Evolutionary conservation across 352 stramenopile genomes (phyloP).

Genomic region (Peronospora destructor): DNA sequence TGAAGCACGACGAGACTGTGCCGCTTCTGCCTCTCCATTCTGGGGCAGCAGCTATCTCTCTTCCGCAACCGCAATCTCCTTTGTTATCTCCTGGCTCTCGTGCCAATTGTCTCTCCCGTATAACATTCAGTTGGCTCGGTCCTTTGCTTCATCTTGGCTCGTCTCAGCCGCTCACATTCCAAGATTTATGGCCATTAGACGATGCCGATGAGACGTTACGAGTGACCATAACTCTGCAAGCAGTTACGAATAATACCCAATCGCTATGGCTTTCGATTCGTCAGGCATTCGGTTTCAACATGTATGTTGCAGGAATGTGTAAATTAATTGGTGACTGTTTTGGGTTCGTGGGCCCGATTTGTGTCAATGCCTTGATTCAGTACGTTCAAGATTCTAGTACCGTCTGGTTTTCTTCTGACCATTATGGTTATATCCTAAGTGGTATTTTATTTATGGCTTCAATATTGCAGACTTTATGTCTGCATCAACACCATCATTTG

Average conservation of each 20-base stretch:
- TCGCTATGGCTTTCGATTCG: conserved; percentile 44
- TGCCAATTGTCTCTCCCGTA: conserved; percentile 17
- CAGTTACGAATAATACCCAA: conserved; percentile 9
- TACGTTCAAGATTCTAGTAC: conserved; percentile 50
- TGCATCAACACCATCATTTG: conserved; percentile 61
- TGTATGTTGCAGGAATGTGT: conserved; percentile 80
- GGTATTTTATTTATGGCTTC: conserved; percentile 39
- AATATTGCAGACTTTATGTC: conserved; percentile 44
- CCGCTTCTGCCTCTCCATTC: conserved; percentile 25
- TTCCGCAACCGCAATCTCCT: background rate
- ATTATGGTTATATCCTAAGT: conserved; percentile 59
- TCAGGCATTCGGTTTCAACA: conserved; percentile 83
- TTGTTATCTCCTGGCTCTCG: background rate
- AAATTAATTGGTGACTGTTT: conserved; percentile 90
- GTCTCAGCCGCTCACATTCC: conserved; percentile 26
- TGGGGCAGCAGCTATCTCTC: background rate
- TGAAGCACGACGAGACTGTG: background rate
- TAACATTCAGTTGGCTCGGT: conserved; percentile 41
- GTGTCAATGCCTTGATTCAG: conserved; percentile 45
- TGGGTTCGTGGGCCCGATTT: conserved; percentile 81
- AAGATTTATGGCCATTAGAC: conserved; percentile 40
- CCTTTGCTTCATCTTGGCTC: conserved; percentile 33
- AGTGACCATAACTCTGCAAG: conserved; percentile 29
- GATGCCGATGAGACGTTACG: conserved; percentile 25
- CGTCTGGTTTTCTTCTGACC: conserved; percentile 32